Conservation (phyloP, 1,284 basidiomycete genomes). For the Boletellus deceptivus region DNA sequence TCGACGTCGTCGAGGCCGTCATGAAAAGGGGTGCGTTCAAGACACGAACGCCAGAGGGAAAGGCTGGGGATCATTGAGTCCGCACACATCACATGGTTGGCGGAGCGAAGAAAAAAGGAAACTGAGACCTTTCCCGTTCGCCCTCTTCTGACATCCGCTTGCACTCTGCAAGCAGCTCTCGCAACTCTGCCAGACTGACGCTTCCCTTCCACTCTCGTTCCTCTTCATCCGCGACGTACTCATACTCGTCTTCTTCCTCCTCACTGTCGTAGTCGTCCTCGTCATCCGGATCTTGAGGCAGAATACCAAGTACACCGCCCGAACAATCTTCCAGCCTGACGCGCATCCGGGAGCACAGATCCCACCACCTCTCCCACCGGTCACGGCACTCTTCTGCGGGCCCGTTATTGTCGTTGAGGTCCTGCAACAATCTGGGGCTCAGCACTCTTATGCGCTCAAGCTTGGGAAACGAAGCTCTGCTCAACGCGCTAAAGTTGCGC, state of each 20-base stretch:
- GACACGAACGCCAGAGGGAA: conserved; percentile 69
- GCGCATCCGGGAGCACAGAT: conserved; percentile 43
- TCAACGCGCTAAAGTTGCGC: conserved; percentile 58
- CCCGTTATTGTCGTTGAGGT: conserved; percentile 53
- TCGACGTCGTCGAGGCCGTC: conserved; percentile 49
- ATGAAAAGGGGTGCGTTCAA: conserved; percentile 61
- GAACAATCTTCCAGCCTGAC: conserved; percentile 69
- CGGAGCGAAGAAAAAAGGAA: conserved; percentile 22
- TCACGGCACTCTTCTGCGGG: conserved; percentile 46
- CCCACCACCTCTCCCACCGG: conserved; percentile 73
- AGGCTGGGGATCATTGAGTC: conserved; percentile 35
- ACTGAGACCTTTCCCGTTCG: conserved; percentile 34
- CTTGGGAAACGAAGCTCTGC: conserved; percentile 54
- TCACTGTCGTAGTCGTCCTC: conserved; percentile 37
- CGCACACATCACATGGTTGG: conserved; percentile 9
- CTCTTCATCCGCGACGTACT: conserved; percentile 35
- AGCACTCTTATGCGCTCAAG: conserved; percentile 57
- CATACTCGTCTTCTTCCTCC: conserved; percentile 22
- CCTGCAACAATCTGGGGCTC: conserved; percentile 50
- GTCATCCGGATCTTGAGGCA: conserved; percentile 46
- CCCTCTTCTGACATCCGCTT: conserved; percentile 44
- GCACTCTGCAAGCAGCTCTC: conserved; percentile 50
- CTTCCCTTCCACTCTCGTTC: conserved; percentile 32
- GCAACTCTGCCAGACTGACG: conserved; percentile 37
- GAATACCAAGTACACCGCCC: conserved; percentile 52